Evolutionary conservation across 2,329 filamentous ascomycete species (phyloP), one percentile per base, ranked within the genome.

Genomic region (Aspergillus piperis): DNA sequence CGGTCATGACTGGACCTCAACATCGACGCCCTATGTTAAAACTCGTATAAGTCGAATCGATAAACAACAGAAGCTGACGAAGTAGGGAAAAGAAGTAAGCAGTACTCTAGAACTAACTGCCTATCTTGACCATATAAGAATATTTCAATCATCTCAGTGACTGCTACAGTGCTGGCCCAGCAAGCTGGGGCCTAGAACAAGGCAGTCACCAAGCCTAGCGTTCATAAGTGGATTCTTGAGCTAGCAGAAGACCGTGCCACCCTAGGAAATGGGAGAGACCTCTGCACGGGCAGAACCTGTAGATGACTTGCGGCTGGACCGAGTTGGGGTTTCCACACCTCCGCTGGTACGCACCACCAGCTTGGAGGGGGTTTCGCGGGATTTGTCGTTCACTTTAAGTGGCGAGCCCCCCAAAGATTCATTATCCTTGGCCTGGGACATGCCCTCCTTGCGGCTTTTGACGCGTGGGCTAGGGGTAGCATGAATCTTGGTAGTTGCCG

Each of bases 401-500:
- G 65, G 59, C 2, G 61, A 64, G 32, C 68, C 63, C 27, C 60
- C 42, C 13, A 55, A 21, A 55, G 44, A 47, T 52, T 68, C 65
- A 41, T 70, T 70, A 19, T 68, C 68, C 44, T 65, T 66, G 10
- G 63, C 65, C 47, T 61, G 60, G 49, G 64, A 62, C 52, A 67
- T 63, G 11, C 64, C 63, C 57, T 77, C 74, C 57, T 77, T 77
- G 47, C 68, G 71, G 54, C 74, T 66, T 52, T 69, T 73, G 47
- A 77, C 59, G 23, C 70, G 68, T 3, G 65, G 66, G 51, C 68
- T 75, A 0, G 73, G 75, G 39, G 71, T 77, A n/a, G 68, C 62
- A 25, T 71, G 64, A n/a, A 71, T 42, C 30, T 68, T 73, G 41
- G 67, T 62, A 30, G 65, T 59, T 42, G 62, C 56, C 25, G 60